Evolutionary conservation across 495 filamentous ascomycete genomes (phyloP).

Genomic region (Lasiosphaeria ovina): DNA sequence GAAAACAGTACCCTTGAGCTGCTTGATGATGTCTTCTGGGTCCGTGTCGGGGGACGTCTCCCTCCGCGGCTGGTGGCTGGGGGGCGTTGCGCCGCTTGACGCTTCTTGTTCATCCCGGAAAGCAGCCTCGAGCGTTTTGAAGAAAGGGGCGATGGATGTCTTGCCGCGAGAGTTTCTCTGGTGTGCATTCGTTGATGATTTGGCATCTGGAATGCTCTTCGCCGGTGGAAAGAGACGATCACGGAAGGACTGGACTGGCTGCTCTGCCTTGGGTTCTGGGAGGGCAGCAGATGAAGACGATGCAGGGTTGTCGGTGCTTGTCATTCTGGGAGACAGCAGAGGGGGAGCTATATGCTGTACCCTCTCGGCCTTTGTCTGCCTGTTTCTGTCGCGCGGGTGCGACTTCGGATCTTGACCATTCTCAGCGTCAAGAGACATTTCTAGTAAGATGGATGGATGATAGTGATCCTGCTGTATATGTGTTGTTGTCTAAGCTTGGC

Average conservation of each 20-base stretch:
- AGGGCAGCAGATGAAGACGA: neutral
- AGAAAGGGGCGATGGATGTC: slow-evolving; percentile 1
- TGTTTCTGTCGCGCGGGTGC: neutral
- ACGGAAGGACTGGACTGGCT: slow-evolving; percentile 11
- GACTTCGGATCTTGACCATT: too few species aligned
- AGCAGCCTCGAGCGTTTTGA: slow-evolving; percentile 13
- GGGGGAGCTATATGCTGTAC: neutral
- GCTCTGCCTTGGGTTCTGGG: neutral
- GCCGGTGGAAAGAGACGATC: slow-evolving; percentile 13
- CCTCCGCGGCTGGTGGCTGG: neutral
- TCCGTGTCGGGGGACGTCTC: neutral
- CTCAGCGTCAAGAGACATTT: too few species aligned
- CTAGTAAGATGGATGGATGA: too few species aligned
- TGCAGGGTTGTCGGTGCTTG: neutral
- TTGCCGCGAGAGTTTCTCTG: neutral
- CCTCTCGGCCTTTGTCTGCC: neutral
- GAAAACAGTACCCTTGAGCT: slow-evolving; percentile 20
- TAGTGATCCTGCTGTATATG: too few species aligned
- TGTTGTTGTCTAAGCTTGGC: too few species aligned
- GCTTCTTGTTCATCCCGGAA: slow-evolving; percentile 8
- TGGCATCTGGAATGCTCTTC: neutral
- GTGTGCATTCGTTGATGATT: slow-evolving; percentile 12
- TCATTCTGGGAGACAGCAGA: neutral
- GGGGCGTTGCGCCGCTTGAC: neutral
- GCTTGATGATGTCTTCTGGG: slow-evolving; percentile 18